Evolutionary conservation across 768 basidiomycete species (phyloP).

Genomic region (Termitomyces sp.): DNA sequence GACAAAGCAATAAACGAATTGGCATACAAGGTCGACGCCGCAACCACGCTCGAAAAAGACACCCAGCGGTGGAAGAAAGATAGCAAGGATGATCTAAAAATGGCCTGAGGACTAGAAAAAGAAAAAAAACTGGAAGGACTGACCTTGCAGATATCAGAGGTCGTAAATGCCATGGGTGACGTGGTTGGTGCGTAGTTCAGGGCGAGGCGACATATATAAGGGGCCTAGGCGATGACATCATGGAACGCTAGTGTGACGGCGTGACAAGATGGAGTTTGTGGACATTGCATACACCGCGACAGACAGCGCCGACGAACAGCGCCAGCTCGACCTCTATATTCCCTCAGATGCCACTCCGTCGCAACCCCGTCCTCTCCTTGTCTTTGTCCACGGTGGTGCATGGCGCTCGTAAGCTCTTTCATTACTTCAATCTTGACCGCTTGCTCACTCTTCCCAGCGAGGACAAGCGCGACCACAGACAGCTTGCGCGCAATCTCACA

Average conservation of each 20-base stretch:
- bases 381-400: constrained; percentile 83
- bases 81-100: constrained; percentile 50
- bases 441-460: constrained; percentile 42
- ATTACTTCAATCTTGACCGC: neutral
- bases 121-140: constrained; percentile 16
- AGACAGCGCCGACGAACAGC: constrained; percentile 27
- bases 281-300: constrained; percentile 38
- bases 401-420: constrained; percentile 63
- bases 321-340: constrained; percentile 56
- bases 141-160: constrained; percentile 79
- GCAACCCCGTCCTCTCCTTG: constrained; percentile 30
- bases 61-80: constrained; percentile 78
- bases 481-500: constrained; percentile 52
- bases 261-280: constrained; percentile 22
- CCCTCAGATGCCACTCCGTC: constrained; percentile 16
- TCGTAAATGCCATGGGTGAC: constrained; percentile 62
- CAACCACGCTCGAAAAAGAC: constrained; percentile 91
- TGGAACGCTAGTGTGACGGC: neutral
- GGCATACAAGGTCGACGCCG: constrained; percentile 65
- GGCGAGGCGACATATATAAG: neutral
- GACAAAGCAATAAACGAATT: constrained; percentile 1
- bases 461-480: constrained; percentile 61
- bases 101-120: constrained; percentile 7
- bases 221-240: constrained; percentile 12
- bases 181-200: neutral